Evolutionary conservation across 106 monocot genomes (phyloP).

Genomic region (Dendrobium chrysotoxum): DNA sequence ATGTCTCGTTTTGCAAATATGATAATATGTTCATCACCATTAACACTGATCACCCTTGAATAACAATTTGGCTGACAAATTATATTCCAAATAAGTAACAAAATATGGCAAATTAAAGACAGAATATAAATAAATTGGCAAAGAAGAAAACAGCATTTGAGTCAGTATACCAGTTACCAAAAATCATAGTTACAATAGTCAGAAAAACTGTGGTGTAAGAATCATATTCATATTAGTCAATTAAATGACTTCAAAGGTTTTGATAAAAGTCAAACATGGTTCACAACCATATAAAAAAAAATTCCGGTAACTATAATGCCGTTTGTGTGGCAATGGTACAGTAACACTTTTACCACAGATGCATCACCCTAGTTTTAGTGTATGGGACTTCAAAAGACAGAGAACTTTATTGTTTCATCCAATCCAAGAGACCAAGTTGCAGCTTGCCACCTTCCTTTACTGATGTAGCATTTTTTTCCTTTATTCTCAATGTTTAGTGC

Average conservation of each 20-base stretch:
- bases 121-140: neutral
- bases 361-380: neutral
- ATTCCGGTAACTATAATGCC: neutral
- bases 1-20: slow-evolving; percentile 99
- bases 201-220: neutral
- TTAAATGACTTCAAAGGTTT: neutral
- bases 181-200: neutral
- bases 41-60: slow-evolving; percentile 80
- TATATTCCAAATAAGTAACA: neutral
- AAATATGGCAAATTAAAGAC: neutral
- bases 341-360: neutral
- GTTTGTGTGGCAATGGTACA: neutral
- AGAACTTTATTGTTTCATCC: neutral
- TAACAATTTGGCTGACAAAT: slow-evolving; percentile 88
- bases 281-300: neutral
- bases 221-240: neutral
- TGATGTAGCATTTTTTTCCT: neutral
- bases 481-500: neutral
- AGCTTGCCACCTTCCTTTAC: neutral
- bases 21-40: slow-evolving; percentile 86
- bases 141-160: neutral
- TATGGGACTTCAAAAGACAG: neutral
- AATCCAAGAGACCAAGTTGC: neutral
- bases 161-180: neutral
- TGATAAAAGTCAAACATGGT: neutral